These are phyloP conservation scores for Carex myosuroides DNA, from an alignment of 176 grass and related monocot species.

Conservation along the genomic window DNA sequence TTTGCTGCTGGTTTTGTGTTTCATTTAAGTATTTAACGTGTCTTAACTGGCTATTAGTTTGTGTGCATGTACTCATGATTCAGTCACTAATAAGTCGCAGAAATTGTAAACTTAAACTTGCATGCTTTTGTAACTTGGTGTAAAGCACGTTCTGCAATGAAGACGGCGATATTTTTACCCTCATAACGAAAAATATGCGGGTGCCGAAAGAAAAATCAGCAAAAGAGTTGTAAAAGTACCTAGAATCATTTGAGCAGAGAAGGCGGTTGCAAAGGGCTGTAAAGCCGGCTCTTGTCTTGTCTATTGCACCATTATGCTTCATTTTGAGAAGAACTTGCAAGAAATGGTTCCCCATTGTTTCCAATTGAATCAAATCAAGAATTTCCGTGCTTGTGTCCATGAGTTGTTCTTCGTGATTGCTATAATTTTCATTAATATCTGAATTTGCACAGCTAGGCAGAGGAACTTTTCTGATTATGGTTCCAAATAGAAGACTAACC, in stretches of 20 bases:
- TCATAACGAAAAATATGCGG: neutral
- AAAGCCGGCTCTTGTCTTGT: slow-evolving; percentile 96
- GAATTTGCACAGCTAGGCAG: slow-evolving; percentile 64
- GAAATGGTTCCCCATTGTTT: slow-evolving; percentile 86
- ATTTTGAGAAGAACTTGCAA: slow-evolving; percentile 99
- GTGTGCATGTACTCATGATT: neutral
- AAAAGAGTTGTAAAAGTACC: slow-evolving; percentile 30
- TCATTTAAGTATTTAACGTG: neutral
- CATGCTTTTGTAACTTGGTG: neutral
- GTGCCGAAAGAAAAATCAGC: neutral
- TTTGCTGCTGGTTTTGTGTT: neutral
- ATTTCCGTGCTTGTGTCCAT: slow-evolving; percentile 30
- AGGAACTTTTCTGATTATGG: slow-evolving; percentile 88
- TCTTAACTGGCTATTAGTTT: neutral
- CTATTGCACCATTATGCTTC: slow-evolving; percentile 99
- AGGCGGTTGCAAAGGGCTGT: slow-evolving; percentile 96
- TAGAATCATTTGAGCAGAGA: slow-evolving; percentile 96
- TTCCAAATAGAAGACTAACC: slow-evolving; percentile 95
- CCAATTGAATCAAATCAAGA: slow-evolving; percentile 76
- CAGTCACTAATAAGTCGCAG: neutral
- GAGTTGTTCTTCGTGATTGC: slow-evolving; percentile 23
- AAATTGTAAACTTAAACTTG: neutral
- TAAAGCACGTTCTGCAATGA: neutral
- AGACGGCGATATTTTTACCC: neutral
- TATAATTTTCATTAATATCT: slow-evolving; percentile 35